A percentile compares a stretch with the other conserved stretches of the same genome.
These are phyloP conservation scores for Geum urbanum DNA, from an alignment of 306 rosid species.

Conservation along the genomic window DNA sequence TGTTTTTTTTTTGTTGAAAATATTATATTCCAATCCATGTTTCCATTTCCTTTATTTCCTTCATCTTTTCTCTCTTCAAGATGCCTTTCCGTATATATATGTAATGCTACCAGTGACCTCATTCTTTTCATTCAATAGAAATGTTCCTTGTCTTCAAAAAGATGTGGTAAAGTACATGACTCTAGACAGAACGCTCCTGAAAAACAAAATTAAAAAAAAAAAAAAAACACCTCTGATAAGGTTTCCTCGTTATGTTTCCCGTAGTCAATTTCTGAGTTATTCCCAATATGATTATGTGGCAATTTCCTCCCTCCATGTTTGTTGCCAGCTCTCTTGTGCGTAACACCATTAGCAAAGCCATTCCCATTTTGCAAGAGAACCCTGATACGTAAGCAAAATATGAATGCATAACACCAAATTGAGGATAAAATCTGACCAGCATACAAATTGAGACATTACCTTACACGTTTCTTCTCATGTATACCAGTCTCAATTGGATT, in stretches of 20 bases:
- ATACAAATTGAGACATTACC: slow-evolving; percentile 37
- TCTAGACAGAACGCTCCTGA: not conserved
- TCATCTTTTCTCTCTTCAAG: not conserved
- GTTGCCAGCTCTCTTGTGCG: slow-evolving; percentile 22
- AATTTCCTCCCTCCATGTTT: slow-evolving; percentile 28
- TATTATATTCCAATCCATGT: not conserved
- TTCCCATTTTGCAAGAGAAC: slow-evolving; percentile 29
- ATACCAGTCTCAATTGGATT: slow-evolving; percentile 26
- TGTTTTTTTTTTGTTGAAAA: not conserved
- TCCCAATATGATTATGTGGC: slow-evolving; percentile 10
- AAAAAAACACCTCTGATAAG: slow-evolving; percentile 25
- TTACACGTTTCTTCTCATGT: slow-evolving; percentile 37
- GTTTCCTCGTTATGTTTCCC: slow-evolving; percentile 22
- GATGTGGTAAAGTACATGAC: not conserved
- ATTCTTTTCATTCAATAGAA: not conserved
- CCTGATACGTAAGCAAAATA: slow-evolving; percentile 25
- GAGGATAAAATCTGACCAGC: not conserved
- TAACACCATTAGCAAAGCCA: slow-evolving; percentile 29
- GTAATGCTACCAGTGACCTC: not conserved
- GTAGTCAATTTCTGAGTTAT: slow-evolving; percentile 22
- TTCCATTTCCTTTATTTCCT: not conserved
- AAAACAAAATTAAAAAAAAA: not conserved
- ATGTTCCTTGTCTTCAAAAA: not conserved
- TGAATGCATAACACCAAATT: slow-evolving; percentile 12
- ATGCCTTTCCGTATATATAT: not conserved